A percentile compares a stretch with the other conserved stretches of the same genome.
Conservation (phyloP, 257 asterid species). For the Leonotis leonurus region DNA sequence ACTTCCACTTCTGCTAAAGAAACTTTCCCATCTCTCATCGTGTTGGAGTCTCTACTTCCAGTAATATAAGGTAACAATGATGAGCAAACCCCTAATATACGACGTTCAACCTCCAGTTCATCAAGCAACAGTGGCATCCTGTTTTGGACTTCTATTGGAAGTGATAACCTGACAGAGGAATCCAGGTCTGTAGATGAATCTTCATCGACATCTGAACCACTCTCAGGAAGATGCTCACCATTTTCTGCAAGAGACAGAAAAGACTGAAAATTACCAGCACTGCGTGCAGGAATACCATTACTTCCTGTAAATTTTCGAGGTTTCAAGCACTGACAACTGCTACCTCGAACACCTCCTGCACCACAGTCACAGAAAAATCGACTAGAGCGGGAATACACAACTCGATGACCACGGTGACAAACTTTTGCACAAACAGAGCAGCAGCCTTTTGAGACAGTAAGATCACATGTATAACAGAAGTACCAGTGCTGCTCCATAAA, state of each 20-base stretch:
- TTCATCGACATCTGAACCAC: constrained; percentile 90
- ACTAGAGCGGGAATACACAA: constrained; percentile 96
- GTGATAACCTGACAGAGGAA: constrained; percentile 46
- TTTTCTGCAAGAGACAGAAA: constrained; percentile 74
- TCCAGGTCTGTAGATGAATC: constrained; percentile 63
- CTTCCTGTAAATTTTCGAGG: constrained; percentile 83
- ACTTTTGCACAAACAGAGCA: constrained; percentile 99
- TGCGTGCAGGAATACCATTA: constrained; percentile 44
- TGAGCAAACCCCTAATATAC: constrained; percentile 65
- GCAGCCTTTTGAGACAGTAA: constrained; percentile 95
- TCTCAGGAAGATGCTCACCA: constrained; percentile 83
- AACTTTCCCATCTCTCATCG: constrained; percentile 58
- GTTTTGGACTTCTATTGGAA: constrained; percentile 76
- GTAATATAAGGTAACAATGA: constrained; percentile 67
- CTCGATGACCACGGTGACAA: constrained; percentile 99
- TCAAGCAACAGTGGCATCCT: constrained; percentile 59
- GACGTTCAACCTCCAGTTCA: constrained; percentile 72
- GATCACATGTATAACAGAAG: constrained; percentile 96
- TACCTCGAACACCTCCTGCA: constrained; percentile 98
- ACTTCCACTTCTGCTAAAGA: constrained; percentile 58
- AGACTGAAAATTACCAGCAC: constrained; percentile 60
- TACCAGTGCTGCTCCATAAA: constrained; percentile 99
- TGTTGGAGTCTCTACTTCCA: constrained; percentile 56
- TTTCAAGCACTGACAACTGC: constrained; percentile 93
- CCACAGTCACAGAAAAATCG: constrained; percentile 99